Evolutionary conservation across 257 asterid genomes (phyloP), one percentile per base, ranked within the genome.

Genomic region (Gentiana macrophylla): DNA sequence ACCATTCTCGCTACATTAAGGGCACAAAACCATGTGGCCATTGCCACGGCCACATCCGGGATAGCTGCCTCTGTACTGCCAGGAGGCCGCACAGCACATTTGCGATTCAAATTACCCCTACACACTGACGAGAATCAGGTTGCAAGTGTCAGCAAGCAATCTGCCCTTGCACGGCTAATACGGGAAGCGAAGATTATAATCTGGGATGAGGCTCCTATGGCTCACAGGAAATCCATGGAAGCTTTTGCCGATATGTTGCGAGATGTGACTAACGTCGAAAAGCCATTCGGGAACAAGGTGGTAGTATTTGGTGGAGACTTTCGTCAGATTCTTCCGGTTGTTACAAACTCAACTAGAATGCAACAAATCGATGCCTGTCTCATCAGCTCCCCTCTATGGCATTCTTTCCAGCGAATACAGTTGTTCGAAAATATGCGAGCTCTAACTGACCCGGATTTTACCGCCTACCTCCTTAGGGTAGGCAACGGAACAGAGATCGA

Each of bases 221-320:
- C 59, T 3, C 4, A 65, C 12, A 34, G 48, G 3, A 11, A 4
- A 0, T 12, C 48, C 3, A 38, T 50, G 5, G 70, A 65, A 4
- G 46, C 41, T 1, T 3, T 51, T 1, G n/a, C 56, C 37, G 3
- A 2, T 3, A 12, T 32, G 8, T 12, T 65, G 0, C 2, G 3
- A 37, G 59, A 65, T 41, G 2, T 65, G 1, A 49, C 32, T 32
- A 32, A 50, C 12, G 10, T 1, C 1, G 0, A 24, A 0, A 2
- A 10, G 0, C 6, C n/a, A 3, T 62, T 62, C 53, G 54, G 45
- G 0, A 15, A 49, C 0, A 62, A 62, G 33, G 52, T 61, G 0
- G 34, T 62, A 4, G 34, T 52, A 2, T 62, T 62, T 53, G 13
- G 59, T 32, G 59, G 60, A 8, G 62, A 57, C 5, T 57, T 57